Evolutionary conservation across 1,284 basidiomycete genomes (phyloP), one percentile per base, ranked within the genome.

Genomic region (Kalmanozyma brasiliensis): DNA sequence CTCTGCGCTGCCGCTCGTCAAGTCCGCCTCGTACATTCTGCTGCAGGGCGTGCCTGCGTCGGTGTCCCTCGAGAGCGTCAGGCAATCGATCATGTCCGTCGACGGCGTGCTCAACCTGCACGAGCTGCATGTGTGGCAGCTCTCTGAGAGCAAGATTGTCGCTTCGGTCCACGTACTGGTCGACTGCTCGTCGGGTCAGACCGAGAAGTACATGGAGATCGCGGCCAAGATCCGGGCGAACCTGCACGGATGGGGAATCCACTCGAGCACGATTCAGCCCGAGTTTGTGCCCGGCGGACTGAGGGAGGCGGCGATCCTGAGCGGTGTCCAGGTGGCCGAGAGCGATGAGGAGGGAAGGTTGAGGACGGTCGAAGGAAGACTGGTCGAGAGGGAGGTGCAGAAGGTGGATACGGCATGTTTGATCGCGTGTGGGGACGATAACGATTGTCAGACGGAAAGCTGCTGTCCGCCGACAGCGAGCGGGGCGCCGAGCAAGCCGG

Each of bases 151-250:
- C 66, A 97, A 96, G 80, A 89, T 94, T 49, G 91, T 98, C 33
- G 95, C 95, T 5, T 94, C 92, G 0, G 94, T 99, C 17, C 96
- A 99, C 83, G 92, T 99, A 43, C 87, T 93, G 65, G 89, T 94
- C 22, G 89, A 89, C 29, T 87, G 83, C 40, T 72, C 69, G 8
- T 55, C 53, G 3, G 67, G 63, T 4, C 91, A 96, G 77, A 79
- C 82, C 14, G 73, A 80, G 32, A 73, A 73, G 43, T 98, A 97
- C 83, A 97, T 97, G 92, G 87, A 87, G 5, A 88, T 96, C 41
- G 93, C 93, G 3, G 87, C 87, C 43, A 87, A 91, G 47, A 94
- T 98, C 67, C 86, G 94, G 59, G 87, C 88, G 77, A 87, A 87
- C 1, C 85, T 98, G 53, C 96, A 98, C 83, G 72, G 89, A 38